Percentiles rank a stretch among this genome's conserved stretches.
Conservation (phyloP, 2,329 filamentous ascomycete genomes). For the Ceratocystis variospora region DNA sequence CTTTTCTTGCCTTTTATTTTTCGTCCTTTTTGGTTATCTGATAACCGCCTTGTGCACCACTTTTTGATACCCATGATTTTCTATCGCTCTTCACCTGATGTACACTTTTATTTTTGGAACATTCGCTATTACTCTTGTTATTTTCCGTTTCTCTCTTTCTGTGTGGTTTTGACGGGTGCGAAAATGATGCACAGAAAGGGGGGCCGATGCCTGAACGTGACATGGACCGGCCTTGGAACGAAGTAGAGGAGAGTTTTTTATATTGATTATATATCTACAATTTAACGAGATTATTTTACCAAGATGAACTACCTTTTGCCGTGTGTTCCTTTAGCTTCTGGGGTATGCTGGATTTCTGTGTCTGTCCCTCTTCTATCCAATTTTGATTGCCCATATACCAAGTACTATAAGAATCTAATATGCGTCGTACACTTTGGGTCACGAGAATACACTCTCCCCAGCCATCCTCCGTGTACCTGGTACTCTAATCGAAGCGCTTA, state of each 20-base stretch:
- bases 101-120: constrained; percentile 12
- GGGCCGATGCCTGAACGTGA: background rate
- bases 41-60: constrained; percentile 19
- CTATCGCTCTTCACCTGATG: constrained; percentile 19
- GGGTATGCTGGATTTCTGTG: no score
- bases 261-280: background rate
- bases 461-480: no score
- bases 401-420: no score
- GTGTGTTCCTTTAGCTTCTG: background rate
- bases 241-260: background rate
- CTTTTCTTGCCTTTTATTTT: constrained; percentile 7
- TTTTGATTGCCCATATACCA: no score
- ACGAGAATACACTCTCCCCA: no score
- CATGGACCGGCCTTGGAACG: background rate
- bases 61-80: constrained; percentile 20
- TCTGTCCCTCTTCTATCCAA: no score
- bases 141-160: background rate
- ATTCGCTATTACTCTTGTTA: constrained; percentile 4
- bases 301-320: background rate
- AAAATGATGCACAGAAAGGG: background rate
- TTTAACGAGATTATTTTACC: background rate
- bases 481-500: no score
- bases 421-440: no score
- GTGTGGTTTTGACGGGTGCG: background rate
- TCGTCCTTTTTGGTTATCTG: constrained; percentile 5